phyloP scores from a whole-genome alignment of 2,329 filamentous ascomycete species.

The Blastomyces percursus region DNA sequence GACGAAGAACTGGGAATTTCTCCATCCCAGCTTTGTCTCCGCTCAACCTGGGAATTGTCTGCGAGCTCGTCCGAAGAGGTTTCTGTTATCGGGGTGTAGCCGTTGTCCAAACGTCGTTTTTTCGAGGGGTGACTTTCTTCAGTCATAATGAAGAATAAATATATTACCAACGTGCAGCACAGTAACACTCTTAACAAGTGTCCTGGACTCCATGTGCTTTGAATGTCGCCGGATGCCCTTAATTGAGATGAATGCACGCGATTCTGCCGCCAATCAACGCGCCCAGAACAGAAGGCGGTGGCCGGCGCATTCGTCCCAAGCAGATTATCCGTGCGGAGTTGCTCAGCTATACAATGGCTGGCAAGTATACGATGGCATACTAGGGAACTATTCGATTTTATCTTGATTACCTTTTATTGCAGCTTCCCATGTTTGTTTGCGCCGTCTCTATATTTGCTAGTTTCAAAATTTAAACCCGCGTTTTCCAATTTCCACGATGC shows the following conservation, averaged over 20 bases:
- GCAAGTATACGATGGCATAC: not conserved
- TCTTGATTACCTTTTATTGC: not conserved
- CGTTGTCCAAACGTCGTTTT: slow-evolving; percentile 24
- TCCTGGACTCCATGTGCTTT: not conserved
- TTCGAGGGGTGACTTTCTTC: slow-evolving; percentile 19
- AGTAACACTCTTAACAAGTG: not conserved
- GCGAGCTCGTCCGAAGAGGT: slow-evolving; percentile 32
- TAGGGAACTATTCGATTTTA: not conserved
- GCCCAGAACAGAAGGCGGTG: slow-evolving; percentile 18
- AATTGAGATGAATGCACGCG: not conserved
- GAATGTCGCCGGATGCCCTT: not conserved
- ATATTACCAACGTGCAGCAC: not conserved
- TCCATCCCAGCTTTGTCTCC: slow-evolving; percentile 26
- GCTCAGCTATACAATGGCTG: not conserved
- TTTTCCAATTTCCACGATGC: slow-evolving; percentile 1
- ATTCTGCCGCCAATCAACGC: slow-evolving; percentile 11
- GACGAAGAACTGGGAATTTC: slow-evolving; percentile 8
- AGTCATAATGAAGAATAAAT: slow-evolving; percentile 17
- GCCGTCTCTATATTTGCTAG: not conserved
- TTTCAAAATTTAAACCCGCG: not conserved
- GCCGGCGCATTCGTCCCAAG: slow-evolving; percentile 4
- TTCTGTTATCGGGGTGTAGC: slow-evolving; percentile 20
- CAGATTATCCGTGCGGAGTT: no score
- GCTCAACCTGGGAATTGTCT: slow-evolving; percentile 26
- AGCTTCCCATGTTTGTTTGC: not conserved